Evolutionary conservation across 176 grass and related monocot genomes (phyloP), one percentile per base, ranked within the genome.

Genomic region (Pontederia crassipes): DNA sequence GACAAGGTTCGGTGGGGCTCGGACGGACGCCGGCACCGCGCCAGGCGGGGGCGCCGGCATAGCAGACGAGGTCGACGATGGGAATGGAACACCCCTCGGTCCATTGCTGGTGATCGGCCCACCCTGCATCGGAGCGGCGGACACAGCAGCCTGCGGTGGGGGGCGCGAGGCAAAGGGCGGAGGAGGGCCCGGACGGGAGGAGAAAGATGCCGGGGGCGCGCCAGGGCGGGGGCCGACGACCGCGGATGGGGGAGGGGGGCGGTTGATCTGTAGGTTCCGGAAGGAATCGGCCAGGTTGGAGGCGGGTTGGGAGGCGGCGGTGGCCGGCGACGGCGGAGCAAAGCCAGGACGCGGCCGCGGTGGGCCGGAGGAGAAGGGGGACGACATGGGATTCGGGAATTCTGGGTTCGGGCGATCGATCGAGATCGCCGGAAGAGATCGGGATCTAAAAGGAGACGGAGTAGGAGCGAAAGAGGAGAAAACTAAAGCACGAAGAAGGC

Each of bases 241-340:
- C 20, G 67, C 8, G 52, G 53, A 57, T 55, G 69, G 35, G 20
- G 58, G 55, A 47, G 65, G 73, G 59, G 63, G 55, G 73, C 59
- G 83, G 35, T 71, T 75, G 78, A 88, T 85, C 81, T 85, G 89
- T 10, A 84, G 69, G 48, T 84, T 88, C 45, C 83, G 69, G 61
- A 79, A 62, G 18, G 81, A 50, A 17, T 49, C 72, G 16, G 73
- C 55, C 7, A 72, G 13, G 67, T 63, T 76, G 10, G 52, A 45
- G 52, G 0, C 66, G 2, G 20, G 20, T 24, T 24, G 20, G 20
- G 20, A 24, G 20, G 20, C 20, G 20, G 20, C 20, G 20, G 20
- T 24, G 20, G 20, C 20, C 20, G 81, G 52, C 7, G 17, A 9
- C 28, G 72, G 20, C 29, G 67, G 12, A 13, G 26, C 13, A 64